These are phyloP conservation scores for Phlebopus sp. DNA, from an alignment of 1,284 basidiomycete genomes.

Conservation along the genomic window DNA sequence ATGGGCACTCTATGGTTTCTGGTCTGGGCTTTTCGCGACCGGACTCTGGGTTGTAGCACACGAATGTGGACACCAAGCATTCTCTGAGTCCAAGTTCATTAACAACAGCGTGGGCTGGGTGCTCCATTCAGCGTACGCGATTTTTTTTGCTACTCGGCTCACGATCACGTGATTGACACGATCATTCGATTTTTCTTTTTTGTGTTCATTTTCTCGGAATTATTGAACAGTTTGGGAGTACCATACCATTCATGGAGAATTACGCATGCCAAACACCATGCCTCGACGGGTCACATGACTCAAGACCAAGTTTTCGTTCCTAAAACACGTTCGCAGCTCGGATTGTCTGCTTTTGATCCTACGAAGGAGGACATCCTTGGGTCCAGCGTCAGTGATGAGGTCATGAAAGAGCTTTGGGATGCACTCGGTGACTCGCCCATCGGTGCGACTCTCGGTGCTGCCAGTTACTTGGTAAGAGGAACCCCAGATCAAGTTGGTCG, in stretches of 20 bases:
- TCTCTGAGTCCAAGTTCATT: slow-evolving; percentile 91
- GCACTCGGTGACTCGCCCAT: slow-evolving; percentile 93
- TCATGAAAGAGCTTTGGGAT: slow-evolving; percentile 81
- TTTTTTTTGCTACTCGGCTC: slow-evolving; percentile 14
- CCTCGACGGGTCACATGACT: slow-evolving; percentile 91
- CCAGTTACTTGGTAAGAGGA: slow-evolving; percentile 69
- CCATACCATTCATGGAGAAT: slow-evolving; percentile 99
- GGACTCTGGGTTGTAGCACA: slow-evolving; percentile 94
- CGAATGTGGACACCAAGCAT: slow-evolving; percentile 95
- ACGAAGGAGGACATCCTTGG: slow-evolving; percentile 69
- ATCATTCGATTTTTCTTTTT: slow-evolving; percentile 33
- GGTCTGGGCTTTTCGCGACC: slow-evolving; percentile 85
- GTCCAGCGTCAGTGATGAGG: slow-evolving; percentile 64
- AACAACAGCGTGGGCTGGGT: slow-evolving; percentile 96
- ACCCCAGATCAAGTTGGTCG: background rate
- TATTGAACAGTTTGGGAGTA: slow-evolving; percentile 70
- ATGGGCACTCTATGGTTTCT: slow-evolving; percentile 84
- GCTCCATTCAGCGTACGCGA: slow-evolving; percentile 81
- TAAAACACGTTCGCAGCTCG: slow-evolving; percentile 74
- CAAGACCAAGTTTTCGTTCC: slow-evolving; percentile 98
- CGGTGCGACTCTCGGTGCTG: slow-evolving; percentile 63
- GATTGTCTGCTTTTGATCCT: slow-evolving; percentile 64
- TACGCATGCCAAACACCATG: slow-evolving; percentile 95
- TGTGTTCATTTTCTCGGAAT: background rate
- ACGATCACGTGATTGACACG: slow-evolving; percentile 20